phyloP scores from a whole-genome alignment of 805 yeast genomes.

The Peterozyma xylosa region DNA sequence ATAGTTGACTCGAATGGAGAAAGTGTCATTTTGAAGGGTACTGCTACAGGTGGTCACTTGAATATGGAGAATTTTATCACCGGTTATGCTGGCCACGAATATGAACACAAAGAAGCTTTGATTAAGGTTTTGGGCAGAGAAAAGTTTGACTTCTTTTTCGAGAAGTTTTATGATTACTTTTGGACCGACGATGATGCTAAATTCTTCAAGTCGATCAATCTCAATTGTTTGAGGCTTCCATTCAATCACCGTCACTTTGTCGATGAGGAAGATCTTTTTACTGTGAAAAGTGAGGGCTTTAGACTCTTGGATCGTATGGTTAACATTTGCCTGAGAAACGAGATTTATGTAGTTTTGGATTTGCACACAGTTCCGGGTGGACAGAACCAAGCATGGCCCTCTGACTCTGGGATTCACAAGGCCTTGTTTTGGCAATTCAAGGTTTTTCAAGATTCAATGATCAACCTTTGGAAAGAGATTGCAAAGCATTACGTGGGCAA shows the following conservation, averaged over 20 bases:
- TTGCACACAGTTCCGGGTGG: constrained; percentile 47
- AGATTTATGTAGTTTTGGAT: constrained; percentile 40
- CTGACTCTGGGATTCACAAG: constrained; percentile 38
- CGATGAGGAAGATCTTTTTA: constrained; percentile 32
- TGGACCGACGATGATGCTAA: constrained; percentile 45
- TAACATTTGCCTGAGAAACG: constrained; percentile 35
- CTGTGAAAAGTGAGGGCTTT: constrained; percentile 36
- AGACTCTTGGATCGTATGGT: constrained; percentile 33
- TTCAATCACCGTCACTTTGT: constrained; percentile 45
- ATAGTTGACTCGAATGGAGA: constrained; percentile 32
- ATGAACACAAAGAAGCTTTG: constrained; percentile 38
- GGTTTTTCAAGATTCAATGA: constrained; percentile 36
- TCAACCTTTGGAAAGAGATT: constrained; percentile 36
- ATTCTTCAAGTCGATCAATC: constrained; percentile 31
- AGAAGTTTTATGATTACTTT: constrained; percentile 44
- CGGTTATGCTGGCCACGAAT: constrained; percentile 47
- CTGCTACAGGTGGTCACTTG: constrained; percentile 43
- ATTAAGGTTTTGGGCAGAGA: constrained; percentile 34
- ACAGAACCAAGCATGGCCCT: constrained; percentile 49
- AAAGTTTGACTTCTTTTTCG: constrained; percentile 40
- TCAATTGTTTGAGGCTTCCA: constrained; percentile 42
- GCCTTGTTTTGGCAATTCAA: constrained; percentile 43
- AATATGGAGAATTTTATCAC: constrained; percentile 53
- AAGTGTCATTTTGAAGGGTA: constrained; percentile 36
- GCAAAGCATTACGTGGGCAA: constrained; percentile 40